Evolutionary conservation across 208 protist genomes (phyloP), one percentile per base, ranked within the genome.

Genomic region (Trypanosoma cruzi): DNA sequence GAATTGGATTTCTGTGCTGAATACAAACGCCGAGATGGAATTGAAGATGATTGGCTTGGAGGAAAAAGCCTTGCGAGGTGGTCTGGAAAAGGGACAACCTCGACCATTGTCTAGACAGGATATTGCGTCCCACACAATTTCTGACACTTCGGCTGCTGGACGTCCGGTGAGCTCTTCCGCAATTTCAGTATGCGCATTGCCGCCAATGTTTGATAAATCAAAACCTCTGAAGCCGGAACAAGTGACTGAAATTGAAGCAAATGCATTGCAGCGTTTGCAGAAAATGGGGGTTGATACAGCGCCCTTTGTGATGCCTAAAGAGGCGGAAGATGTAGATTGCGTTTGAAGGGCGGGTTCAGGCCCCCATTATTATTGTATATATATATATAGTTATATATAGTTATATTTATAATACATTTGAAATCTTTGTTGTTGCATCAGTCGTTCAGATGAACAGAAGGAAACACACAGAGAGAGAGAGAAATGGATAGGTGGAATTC

Each of bases 1-100:
- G 7, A 93, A 94, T 75, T 96, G 91, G 91, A 79, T 86, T 20
- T 74, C 75, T 10, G 79, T 82, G 3, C 73, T 93, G 49, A 62
- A 92, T 60, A 77, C 66, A 52, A 89, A 72, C n/a, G 80, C 83
- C 18, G 75, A 80, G 18, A 80, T 96, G 42, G 83, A 93, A 77
- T 75, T 71, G 28, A 70, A 69, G 58, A 60, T 96, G 20, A 76
- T 60, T 31, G 66, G 42, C n/a, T 67, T 90, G n/a, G 76, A 86
- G 60, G 87, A 92, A 34, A 82, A 84, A 16, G 73, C 67, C 8
- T 46, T 90, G 6, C 57, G 55, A 31, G 50, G 64, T 37, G 77
- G 82, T 31, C 58, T 86, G 28, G 55, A 68, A 14, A 73, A 71
- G 57, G 34, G 40, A 50, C 0, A 40, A 34, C 37, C 7, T 13